phyloP scores from a whole-genome alignment of 2,329 filamentous ascomycete genomes.

The Berkeleyomyces basicola region DNA sequence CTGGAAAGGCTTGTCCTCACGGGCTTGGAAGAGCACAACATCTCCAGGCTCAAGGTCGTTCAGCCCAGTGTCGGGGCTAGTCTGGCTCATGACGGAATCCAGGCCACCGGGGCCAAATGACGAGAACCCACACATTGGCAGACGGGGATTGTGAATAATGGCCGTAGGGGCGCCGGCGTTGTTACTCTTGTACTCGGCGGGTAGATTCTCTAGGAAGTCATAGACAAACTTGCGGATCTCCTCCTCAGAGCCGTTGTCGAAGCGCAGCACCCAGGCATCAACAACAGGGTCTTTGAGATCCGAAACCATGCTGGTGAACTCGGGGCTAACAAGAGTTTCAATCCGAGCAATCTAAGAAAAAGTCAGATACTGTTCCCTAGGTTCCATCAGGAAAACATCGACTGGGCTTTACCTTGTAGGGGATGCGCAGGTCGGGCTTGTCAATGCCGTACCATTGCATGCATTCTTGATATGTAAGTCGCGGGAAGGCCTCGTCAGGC shows the following conservation, averaged over 20 bases:
- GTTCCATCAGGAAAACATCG: not conserved
- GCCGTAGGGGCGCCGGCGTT: conserved; percentile 64
- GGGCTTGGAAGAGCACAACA: conserved; percentile 65
- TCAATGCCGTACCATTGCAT: conserved; percentile 76
- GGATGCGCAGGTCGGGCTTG: conserved; percentile 76
- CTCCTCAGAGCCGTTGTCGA: conserved; percentile 32
- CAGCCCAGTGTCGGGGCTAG: conserved; percentile 17
- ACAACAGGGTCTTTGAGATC: conserved; percentile 50
- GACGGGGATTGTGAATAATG: conserved; percentile 55
- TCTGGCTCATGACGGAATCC: conserved; percentile 20
- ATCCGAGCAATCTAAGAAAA: conserved; percentile 44
- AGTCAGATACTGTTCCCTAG: conserved; percentile 9
- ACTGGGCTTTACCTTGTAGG: conserved; percentile 36
- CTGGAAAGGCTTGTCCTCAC: conserved; percentile 43
- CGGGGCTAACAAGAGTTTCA: conserved; percentile 41
- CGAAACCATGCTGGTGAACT: conserved; percentile 62
- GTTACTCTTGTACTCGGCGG: conserved; percentile 45
- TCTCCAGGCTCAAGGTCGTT: conserved; percentile 49
- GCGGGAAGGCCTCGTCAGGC: conserved; percentile 32
- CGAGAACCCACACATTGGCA: conserved; percentile 61
- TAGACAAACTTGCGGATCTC: conserved; percentile 45
- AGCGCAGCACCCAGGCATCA: conserved; percentile 54
- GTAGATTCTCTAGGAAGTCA: conserved; percentile 52
- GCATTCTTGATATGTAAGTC: conserved; percentile 55
- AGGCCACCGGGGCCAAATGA: conserved; percentile 40